Conservation (phyloP, 495 filamentous ascomycete species). For the Penicillium waksmanii region DNA sequence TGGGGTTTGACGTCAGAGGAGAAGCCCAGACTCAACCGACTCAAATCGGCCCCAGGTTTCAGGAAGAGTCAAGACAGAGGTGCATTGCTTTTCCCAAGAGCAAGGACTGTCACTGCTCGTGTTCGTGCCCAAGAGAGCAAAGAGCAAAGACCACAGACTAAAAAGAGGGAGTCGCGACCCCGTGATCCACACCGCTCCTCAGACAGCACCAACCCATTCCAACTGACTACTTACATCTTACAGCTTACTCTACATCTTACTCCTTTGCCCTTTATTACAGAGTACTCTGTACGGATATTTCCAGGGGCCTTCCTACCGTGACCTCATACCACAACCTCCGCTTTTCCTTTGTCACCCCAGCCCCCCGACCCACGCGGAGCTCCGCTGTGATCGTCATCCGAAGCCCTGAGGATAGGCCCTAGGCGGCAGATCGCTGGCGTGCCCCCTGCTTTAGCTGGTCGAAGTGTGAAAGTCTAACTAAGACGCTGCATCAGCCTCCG, state of each 20-base stretch:
- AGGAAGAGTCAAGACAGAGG: not conserved
- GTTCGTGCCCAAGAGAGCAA: not conserved
- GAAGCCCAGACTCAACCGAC: not conserved
- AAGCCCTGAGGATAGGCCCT: constrained; percentile 17
- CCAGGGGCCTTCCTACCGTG: too few relatives aligned
- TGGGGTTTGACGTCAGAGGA: constrained; percentile 1
- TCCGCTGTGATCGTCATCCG: constrained; percentile 28
- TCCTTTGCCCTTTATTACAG: too few relatives aligned
- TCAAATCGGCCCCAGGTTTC: not conserved
- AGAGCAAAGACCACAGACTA: not conserved
- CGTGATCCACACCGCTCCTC: not conserved
- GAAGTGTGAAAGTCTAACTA: constrained; percentile 3
- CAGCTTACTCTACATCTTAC: too few relatives aligned
- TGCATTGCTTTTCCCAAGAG: not conserved
- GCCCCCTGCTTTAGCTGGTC: constrained; percentile 17
- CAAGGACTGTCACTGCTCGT: not conserved
- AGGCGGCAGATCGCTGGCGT: constrained; percentile 20
- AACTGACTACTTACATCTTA: too few relatives aligned
- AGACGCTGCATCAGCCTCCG: not conserved
- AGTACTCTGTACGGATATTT: too few relatives aligned
- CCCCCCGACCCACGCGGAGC: constrained; percentile 19
- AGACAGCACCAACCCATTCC: too few relatives aligned
- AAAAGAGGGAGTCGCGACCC: not conserved
- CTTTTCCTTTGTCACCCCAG: constrained; percentile 15
- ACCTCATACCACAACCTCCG: constrained; percentile 1